Evolutionary conservation across 352 stramenopile genomes (phyloP).

Genomic region (Globisporangium spiculum): DNA sequence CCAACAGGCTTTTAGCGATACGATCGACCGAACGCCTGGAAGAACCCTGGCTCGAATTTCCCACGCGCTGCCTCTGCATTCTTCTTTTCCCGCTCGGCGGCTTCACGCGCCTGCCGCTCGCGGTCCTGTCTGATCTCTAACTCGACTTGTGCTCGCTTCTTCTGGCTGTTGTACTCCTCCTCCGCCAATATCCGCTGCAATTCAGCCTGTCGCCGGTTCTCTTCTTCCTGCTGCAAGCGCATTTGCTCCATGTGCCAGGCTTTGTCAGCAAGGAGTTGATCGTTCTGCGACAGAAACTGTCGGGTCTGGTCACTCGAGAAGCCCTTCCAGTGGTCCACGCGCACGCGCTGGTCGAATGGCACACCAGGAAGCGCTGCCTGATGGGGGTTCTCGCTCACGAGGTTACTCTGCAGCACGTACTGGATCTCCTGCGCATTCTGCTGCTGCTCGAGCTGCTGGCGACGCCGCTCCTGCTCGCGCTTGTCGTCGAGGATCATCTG

Average conservation of each 20-base stretch:
- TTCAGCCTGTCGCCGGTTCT: conserved; percentile 33
- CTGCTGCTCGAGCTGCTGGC: conserved; percentile 42
- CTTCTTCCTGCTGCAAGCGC: conserved; percentile 32
- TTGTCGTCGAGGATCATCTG: conserved; percentile 43
- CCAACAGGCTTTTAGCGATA: conserved; percentile 44
- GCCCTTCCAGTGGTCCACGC: conserved; percentile 81
- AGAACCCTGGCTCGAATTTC: conserved; percentile 73
- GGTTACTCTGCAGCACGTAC: conserved; percentile 51
- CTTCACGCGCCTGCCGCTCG: conserved; percentile 48
- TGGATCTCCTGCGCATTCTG: conserved; percentile 58
- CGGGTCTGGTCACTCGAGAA: conserved; percentile 62
- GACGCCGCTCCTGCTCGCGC: conserved; percentile 31
- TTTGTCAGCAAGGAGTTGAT: conserved; percentile 55
- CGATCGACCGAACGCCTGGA: conserved; percentile 69
- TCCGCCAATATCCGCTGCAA: conserved; percentile 43
- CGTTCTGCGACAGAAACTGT: conserved; percentile 52
- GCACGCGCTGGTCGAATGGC: conserved; percentile 49
- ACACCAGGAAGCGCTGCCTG: conserved; percentile 43
- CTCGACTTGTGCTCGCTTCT: conserved; percentile 44
- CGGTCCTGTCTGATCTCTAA: conserved; percentile 49
- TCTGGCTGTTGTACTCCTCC: conserved; percentile 52
- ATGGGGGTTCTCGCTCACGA: conserved; percentile 70
- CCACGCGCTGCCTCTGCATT: conserved; percentile 49
- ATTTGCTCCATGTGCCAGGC: conserved; percentile 34
- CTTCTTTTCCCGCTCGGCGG: conserved; percentile 48